Evolutionary conservation across 345 rosid genomes (phyloP).

Genomic region (Mercurialis annua): DNA sequence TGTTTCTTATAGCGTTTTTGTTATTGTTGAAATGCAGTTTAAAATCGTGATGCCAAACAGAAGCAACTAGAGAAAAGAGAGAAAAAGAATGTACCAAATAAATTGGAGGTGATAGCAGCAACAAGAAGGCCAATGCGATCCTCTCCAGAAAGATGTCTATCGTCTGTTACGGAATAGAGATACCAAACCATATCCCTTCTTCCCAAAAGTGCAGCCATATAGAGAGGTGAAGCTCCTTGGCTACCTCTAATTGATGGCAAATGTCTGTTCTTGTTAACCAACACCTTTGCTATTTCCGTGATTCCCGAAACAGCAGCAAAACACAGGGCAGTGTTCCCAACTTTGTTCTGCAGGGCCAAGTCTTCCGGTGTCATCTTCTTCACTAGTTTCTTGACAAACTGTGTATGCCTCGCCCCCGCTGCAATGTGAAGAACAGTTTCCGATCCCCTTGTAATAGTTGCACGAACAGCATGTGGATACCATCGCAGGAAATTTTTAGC

Average conservation of each 20-base stretch:
- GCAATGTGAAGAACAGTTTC: constrained; percentile 28
- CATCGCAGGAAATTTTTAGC: background rate
- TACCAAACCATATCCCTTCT: constrained; percentile 16
- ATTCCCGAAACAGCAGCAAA: constrained; percentile 24
- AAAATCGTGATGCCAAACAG: background rate
- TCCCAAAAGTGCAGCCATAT: constrained; percentile 20
- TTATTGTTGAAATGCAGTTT: too few species aligned
- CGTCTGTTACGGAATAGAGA: constrained; percentile 3
- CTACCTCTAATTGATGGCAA: constrained; percentile 12
- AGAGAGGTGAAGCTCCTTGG: constrained; percentile 14
- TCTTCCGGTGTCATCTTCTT: constrained; percentile 12
- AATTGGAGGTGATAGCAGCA: constrained; percentile 15
- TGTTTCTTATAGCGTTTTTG: too few species aligned
- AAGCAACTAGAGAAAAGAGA: background rate
- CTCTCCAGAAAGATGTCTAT: background rate
- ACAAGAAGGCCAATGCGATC: constrained; percentile 12
- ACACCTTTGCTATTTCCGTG: constrained; percentile 10
- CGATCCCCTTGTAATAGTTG: constrained; percentile 5
- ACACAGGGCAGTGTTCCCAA: constrained; percentile 22
- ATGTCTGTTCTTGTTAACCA: constrained; percentile 5
- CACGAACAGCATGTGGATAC: constrained; percentile 4
- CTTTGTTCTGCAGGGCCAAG: background rate
- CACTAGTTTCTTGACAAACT: constrained; percentile 20
- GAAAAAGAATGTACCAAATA: background rate
- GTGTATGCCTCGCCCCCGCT: constrained; percentile 17